Base-by-base conservation (phyloP, 1,284 basidiomycete genomes). In the Inonotus hispidus region DNA sequence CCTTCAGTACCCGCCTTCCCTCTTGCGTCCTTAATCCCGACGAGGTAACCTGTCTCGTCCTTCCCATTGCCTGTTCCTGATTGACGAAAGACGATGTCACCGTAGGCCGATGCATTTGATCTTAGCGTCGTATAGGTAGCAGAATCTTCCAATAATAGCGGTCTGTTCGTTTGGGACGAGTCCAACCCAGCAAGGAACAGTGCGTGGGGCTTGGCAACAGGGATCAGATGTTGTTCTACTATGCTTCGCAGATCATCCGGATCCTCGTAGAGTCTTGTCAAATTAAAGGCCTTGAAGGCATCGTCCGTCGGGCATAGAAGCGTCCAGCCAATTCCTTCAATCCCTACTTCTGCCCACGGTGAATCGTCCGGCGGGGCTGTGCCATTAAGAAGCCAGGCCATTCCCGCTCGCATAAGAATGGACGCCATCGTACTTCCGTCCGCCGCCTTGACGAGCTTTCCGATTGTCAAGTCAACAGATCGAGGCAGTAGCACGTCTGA, bases 381-480 rank as follows among this genome's bases (percentile, higher is more conserved):
- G 6, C 94, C 94, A 67, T 97, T 89, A 59, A 98, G 76, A 19
- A 98, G 77, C 92, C 94, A 97, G 37, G 88, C 90, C 64, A 98
- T 82, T 10, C 93, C 92, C 0, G 90, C 92, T 66, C 88, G 90
- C 57, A 81, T 76, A 64, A 98, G 82, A 68, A 99, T 75, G 47
- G 88, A 91, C 16, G 83, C 77, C 94, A 98, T 98, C 2, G 92
- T 96, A 35, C 80, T 84, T 52, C 85, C 90, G 71, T 93, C 92
- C 7, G 92, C 92, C 0, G 95, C 95, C 67, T 85, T 87, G 66
- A 95, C 81, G 21, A 99, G 81, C 73, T 98, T 97, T n/a, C 84
- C 88, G 27, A 95, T 79, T 3, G 88, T 93, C 59, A 99, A 77
- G 52, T 92, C 78, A 25, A 98, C 84, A 3, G 89, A 87, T n/a